phyloP scores from a whole-genome alignment of 2,329 filamentous ascomycete genomes.

The Penicillium frequentans region DNA sequence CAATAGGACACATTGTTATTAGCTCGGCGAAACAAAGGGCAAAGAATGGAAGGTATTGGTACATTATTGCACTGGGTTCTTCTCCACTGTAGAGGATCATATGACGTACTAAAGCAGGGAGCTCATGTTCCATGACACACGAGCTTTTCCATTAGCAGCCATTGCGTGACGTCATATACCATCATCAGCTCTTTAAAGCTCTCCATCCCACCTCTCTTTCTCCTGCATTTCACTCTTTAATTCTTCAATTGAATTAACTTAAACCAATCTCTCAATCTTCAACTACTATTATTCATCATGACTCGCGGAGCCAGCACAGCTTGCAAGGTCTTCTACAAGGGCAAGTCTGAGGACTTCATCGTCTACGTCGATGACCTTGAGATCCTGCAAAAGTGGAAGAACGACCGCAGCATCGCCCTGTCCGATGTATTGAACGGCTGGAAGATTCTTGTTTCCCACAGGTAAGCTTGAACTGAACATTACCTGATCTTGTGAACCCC shows the following conservation, averaged over 20 bases:
- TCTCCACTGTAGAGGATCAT: conserved; percentile 2
- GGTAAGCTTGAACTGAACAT: conserved; percentile 59
- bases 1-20: conserved; percentile 12
- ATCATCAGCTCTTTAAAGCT: conserved; percentile 21
- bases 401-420: conserved; percentile 74
- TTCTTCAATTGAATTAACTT: not conserved
- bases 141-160: conserved; percentile 6
- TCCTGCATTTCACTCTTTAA: not conserved
- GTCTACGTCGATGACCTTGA: conserved; percentile 53
- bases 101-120: conserved; percentile 24
- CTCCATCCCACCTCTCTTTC: conserved; percentile 3
- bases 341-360: conserved; percentile 67
- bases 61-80: not conserved
- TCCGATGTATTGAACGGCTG: conserved; percentile 83
- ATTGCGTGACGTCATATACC: conserved; percentile 23
- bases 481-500: not conserved
- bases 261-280: not conserved
- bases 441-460: conserved; percentile 87
- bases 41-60: conserved; percentile 15
- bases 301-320: conserved; percentile 68
- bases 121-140: conserved; percentile 14
- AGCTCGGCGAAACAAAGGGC: conserved; percentile 11
- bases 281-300: conserved; percentile 49
- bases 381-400: conserved; percentile 76
- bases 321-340: conserved; percentile 85